Evolutionary conservation across 2,329 filamentous ascomycete genomes (phyloP), one percentile per base, ranked within the genome.

Genomic region (Alternaria consortialis): DNA sequence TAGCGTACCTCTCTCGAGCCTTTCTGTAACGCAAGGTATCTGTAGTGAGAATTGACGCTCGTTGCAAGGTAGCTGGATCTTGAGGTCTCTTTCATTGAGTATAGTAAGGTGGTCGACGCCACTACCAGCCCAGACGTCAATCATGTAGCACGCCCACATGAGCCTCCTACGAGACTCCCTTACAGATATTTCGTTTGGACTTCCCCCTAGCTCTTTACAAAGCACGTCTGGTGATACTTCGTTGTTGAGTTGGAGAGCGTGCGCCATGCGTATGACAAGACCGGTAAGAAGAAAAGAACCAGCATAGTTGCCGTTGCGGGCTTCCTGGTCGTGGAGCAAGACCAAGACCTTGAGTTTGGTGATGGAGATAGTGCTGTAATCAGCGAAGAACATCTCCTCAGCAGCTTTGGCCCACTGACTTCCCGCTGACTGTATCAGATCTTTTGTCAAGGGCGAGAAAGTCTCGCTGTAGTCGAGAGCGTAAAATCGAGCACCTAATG

Each of bases 131-230:
- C 74, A 76, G 9, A 76, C 73, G 58, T 76, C 74, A 39, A 76
- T 70, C 72, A 76, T 74, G 53, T 75, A 76, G 50, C 74, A 76
- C 9, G 74, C 72, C 74, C 74, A 76, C 74, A 76, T 76, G 9
- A 76, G 50, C n/a, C 74, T 60, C 54, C 74, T 65, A n/a, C 70
- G 63, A 20, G 70, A 74, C 37, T 76, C 74, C 58, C 68, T 60
- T 29, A 72, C 64, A 7, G 74, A 74, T 3, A 72, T 66, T 53
- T 76, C 74, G 42, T 75, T 76, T 1, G 71, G 69, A 27, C 64
- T 68, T 13, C 64, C 60, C 9, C 68, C 62, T 12, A 74, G 63
- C 37, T 72, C 66, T 56, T 72, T 73, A 46, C 71, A 74, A 12
- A 75, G 46, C 9, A 75, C 61, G 17, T 75, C 71, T 13, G 65